A percentile compares a stretch with the other conserved stretches of the same genome.
These are phyloP conservation scores for Xerophyta viscosa DNA, from an alignment of 106 monocot genomes.

Conservation along the genomic window DNA sequence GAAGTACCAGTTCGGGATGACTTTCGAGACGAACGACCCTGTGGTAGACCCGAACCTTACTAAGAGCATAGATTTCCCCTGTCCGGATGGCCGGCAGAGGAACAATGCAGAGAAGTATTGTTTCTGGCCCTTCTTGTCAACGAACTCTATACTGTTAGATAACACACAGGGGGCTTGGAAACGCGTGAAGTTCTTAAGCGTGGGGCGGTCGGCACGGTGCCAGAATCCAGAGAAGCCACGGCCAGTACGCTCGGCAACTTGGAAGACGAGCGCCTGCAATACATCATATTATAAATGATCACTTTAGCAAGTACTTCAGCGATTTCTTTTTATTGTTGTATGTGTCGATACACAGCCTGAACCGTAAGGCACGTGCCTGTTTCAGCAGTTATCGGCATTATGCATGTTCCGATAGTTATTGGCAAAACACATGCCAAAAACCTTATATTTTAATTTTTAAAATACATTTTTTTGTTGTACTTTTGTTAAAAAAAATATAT, in stretches of 20 bases:
- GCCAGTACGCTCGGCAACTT: slow-evolving; percentile 48
- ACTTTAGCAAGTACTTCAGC: no score
- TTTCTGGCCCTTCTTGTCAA: slow-evolving; percentile 53
- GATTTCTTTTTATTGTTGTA: no score
- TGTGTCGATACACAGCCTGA: no score
- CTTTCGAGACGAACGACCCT: slow-evolving; percentile 10
- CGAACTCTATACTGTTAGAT: slow-evolving; percentile 61
- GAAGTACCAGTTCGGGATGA: slow-evolving; percentile 73
- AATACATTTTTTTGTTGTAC: no score
- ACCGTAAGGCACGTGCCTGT: no score
- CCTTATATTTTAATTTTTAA: no score
- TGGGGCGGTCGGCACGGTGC: slow-evolving; percentile 21
- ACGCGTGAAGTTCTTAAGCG: slow-evolving; percentile 38
- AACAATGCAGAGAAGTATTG: slow-evolving; percentile 73
- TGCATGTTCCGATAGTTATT: no score
- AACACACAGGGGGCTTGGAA: slow-evolving; percentile 82
- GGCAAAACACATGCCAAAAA: no score
- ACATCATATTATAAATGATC: no score
- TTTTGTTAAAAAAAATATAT: no score
- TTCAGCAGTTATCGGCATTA: no score
- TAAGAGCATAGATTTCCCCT: slow-evolving; percentile 91
- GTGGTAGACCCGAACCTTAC: slow-evolving; percentile 67
- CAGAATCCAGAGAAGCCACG: slow-evolving; percentile 83
- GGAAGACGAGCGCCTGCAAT: slow-evolving; percentile 65
- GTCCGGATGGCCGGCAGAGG: slow-evolving; percentile 87